phyloP scores from a whole-genome alignment of 768 basidiomycete species.

The Lactifluus piperatus region DNA sequence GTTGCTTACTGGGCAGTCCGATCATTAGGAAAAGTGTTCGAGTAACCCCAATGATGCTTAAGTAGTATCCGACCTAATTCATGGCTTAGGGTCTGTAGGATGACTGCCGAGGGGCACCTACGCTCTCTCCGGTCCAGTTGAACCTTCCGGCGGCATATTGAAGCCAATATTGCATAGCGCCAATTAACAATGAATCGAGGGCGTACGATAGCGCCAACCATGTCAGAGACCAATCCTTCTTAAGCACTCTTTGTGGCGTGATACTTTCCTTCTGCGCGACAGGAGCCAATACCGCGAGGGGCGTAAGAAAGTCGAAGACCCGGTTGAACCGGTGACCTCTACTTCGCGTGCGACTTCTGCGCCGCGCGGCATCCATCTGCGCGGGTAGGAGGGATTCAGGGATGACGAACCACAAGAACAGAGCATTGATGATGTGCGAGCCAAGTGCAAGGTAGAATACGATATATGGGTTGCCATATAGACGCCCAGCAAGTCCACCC shows the following conservation, averaged over 20 bases:
- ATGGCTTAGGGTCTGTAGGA: not conserved
- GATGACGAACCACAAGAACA: conserved; percentile 48
- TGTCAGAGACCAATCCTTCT: conserved; percentile 58
- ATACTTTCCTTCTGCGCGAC: conserved; percentile 20
- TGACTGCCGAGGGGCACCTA: not conserved
- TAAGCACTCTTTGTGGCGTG: conserved; percentile 34
- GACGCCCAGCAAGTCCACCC: conserved; percentile 54
- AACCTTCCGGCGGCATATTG: conserved; percentile 12
- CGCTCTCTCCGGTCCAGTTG: conserved; percentile 9
- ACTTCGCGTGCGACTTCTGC: conserved; percentile 11
- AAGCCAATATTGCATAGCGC: conserved; percentile 19
- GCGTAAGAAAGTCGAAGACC: conserved; percentile 57
- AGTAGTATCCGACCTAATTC: conserved; percentile 8
- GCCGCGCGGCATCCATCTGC: conserved; percentile 26
- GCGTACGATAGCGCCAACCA: conserved; percentile 47
- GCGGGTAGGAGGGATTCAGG: conserved; percentile 67
- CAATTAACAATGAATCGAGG: conserved; percentile 21
- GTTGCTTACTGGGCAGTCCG: conserved; percentile 5
- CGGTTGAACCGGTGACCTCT: conserved; percentile 31
- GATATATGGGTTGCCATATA: conserved; percentile 44
- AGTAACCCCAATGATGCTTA: not conserved
- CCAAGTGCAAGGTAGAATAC: conserved; percentile 62
- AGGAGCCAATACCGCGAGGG: conserved; percentile 60
- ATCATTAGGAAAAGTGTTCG: conserved; percentile 7
- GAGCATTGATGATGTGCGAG: conserved; percentile 41